These are phyloP conservation scores for Scenedesmus sp. DNA, from an alignment of 163 green algal genomes.

Conservation along the genomic window DNA sequence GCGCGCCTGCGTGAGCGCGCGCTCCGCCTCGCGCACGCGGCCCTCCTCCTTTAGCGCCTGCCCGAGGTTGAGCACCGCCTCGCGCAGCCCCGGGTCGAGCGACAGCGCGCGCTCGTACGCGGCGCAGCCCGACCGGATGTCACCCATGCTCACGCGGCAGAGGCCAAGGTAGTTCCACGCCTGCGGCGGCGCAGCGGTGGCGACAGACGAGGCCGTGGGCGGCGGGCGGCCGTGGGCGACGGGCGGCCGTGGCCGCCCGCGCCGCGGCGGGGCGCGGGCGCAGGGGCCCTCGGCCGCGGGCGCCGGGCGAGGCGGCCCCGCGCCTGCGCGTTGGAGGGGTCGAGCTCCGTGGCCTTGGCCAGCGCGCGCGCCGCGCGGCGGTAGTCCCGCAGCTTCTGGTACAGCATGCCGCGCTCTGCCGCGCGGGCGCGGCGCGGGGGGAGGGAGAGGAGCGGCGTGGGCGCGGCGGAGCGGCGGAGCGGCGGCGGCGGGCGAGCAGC, in stretches of 20 bases:
- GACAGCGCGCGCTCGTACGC: slow-evolving; percentile 75
- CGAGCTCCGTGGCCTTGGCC: slow-evolving; percentile 58
- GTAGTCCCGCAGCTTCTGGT: slow-evolving; percentile 81
- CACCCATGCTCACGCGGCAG: slow-evolving; percentile 73
- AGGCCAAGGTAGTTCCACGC: slow-evolving; percentile 77
- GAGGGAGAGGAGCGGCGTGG: background rate
- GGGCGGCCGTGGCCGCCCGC: too few species aligned
- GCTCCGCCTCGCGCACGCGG: slow-evolving; percentile 66
- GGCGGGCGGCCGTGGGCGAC: too few species aligned
- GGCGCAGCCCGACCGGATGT: slow-evolving; percentile 75
- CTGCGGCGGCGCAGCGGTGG: background rate
- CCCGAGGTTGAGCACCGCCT: slow-evolving; percentile 84
- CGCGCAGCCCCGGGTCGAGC: slow-evolving; percentile 66
- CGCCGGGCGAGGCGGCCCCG: too few species aligned
- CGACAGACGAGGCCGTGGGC: too few species aligned
- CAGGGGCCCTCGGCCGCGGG: too few species aligned
- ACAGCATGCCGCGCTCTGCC: slow-evolving; percentile 69
- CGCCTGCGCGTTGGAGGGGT: slow-evolving; percentile 55
- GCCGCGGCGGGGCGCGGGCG: too few species aligned
- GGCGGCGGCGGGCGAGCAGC: background rate
- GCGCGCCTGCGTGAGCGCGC: slow-evolving; percentile 56
- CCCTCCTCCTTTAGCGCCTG: slow-evolving; percentile 84
- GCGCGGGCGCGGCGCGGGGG: slow-evolving; percentile 10
- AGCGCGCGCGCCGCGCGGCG: slow-evolving; percentile 54
- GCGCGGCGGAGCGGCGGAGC: background rate